Evolutionary conservation across 805 yeast genomes (phyloP), one percentile per base, ranked within the genome.

Genomic region (Wickerhamomyces alni): DNA sequence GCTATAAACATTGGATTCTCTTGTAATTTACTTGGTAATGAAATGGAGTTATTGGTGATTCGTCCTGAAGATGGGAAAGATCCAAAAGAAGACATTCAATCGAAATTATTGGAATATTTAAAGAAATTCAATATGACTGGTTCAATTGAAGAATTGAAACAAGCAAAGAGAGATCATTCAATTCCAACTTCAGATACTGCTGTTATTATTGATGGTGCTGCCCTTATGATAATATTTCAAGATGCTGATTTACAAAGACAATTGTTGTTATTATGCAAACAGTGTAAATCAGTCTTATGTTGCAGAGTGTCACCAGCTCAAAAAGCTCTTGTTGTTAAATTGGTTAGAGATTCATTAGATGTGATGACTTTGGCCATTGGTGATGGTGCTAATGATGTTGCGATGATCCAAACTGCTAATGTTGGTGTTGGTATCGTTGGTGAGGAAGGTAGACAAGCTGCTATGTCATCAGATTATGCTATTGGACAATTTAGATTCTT

Each of bases 1-100:
- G 99, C 99, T 2, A 88, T 93, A 44, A 93, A 88, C 55, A 91
- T 93, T 61, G 99, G 98, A 1, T 86, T 88, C 55, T 85, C 99
- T 5, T 93, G 99, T 61, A 80, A 87, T 27, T 67, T 93, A 47
- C 89, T 93, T 53, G 85, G 89, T 53, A 98, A 93, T 54, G 93
- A 84, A 57, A 87, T 96, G 0, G 84, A 95, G 0, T 86, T 93
- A 11, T 79, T 91, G 12, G 63, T 88, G 15, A 64, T 93, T 34
- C 65, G 72, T 12, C 55, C 65, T 13, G 34, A 31, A 13, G 34
- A 31, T 8, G 34, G 21, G 18, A 18, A 17, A 9, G 26, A 31
- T 1, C 65, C 64, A 13, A 72, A 74, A 38, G 87, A 82, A 16
- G 77, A 75, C 37, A 62, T 91, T 33, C 65, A 75, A 31, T 77